Percentiles rank a stretch among this genome's conserved stretches.
phyloP scores from a whole-genome alignment of 306 rosid genomes.

The Gillenia trifoliata region DNA sequence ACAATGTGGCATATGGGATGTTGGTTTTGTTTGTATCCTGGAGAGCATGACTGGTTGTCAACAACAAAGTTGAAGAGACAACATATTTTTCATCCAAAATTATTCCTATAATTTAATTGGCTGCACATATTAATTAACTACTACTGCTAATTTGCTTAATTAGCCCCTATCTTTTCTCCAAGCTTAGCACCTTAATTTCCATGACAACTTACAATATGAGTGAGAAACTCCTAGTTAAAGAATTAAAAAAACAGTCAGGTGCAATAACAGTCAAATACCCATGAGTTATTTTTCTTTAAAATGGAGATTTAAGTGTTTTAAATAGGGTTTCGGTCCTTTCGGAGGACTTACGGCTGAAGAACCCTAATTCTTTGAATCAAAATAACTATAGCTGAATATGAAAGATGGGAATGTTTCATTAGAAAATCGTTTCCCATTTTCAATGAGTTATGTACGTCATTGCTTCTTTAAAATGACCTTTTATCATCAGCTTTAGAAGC shows the following conservation, averaged over 20 bases:
- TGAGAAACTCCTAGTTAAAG: too few species aligned
- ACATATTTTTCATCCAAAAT: neutral
- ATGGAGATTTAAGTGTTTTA: too few species aligned
- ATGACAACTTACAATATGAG: too few species aligned
- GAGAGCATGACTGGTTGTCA: conserved; percentile 5
- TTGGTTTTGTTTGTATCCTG: conserved; percentile 1
- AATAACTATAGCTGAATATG: neutral
- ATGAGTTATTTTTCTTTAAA: too few species aligned
- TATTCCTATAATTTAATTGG: neutral
- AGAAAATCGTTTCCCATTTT: neutral
- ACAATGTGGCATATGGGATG: conserved; percentile 6
- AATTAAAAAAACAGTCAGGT: too few species aligned
- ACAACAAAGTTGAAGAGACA: neutral
- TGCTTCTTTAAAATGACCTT: neutral
- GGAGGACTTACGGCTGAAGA: too few species aligned
- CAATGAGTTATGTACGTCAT: neutral
- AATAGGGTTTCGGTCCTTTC: too few species aligned
- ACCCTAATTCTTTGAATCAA: too few species aligned
- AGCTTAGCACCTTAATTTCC: too few species aligned
- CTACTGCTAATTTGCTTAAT: neutral
- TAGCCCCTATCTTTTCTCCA: neutral
- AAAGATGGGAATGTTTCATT: neutral
- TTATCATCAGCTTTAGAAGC: neutral
- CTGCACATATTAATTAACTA: neutral
- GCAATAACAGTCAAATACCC: too few species aligned